These are phyloP conservation scores for Cytospora leucostoma DNA, from an alignment of 2,329 filamentous ascomycete species.

Conservation along the genomic window DNA sequence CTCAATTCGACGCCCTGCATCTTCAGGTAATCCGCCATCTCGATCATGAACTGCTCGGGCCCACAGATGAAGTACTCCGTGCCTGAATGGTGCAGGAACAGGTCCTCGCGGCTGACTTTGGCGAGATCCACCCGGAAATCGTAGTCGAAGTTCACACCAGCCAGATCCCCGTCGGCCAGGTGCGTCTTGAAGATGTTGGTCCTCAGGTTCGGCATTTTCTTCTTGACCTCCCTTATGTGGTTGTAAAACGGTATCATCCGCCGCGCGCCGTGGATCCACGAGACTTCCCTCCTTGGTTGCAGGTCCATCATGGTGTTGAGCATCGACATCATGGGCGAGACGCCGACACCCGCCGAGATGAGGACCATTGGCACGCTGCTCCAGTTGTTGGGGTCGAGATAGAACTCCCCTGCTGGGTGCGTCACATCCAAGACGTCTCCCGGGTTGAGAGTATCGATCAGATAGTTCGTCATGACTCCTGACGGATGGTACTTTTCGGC, in stretches of 20 bases:
- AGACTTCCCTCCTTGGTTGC: slow-evolving; percentile 50
- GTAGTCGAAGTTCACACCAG: slow-evolving; percentile 47
- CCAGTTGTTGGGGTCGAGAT: slow-evolving; percentile 47
- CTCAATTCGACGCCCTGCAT: slow-evolving; percentile 41
- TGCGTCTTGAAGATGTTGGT: slow-evolving; percentile 54
- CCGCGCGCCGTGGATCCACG: slow-evolving; percentile 62
- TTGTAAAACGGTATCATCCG: slow-evolving; percentile 55
- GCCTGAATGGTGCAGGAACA: slow-evolving; percentile 47
- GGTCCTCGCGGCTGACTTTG: slow-evolving; percentile 45
- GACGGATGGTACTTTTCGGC: slow-evolving; percentile 4
- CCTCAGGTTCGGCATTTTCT: slow-evolving; percentile 38
- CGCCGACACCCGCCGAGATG: slow-evolving; percentile 62
- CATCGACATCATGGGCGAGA: slow-evolving; percentile 62
- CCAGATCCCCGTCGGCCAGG: slow-evolving; percentile 47
- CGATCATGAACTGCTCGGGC: slow-evolving; percentile 56
- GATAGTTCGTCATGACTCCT: slow-evolving; percentile 69
- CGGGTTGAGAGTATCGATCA: slow-evolving; percentile 62
- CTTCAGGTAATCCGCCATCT: slow-evolving; percentile 48
- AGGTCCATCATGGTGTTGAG: slow-evolving; percentile 54
- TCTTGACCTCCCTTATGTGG: slow-evolving; percentile 49
- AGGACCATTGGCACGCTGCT: slow-evolving; percentile 56
- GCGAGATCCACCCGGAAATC: slow-evolving; percentile 50
- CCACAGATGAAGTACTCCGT: slow-evolving; percentile 59
- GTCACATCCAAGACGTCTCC: slow-evolving; percentile 67
- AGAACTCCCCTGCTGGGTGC: slow-evolving; percentile 67